Base-by-base conservation (phyloP, 2,329 filamentous ascomycete genomes). In the Arachnomyces sp. region DNA sequence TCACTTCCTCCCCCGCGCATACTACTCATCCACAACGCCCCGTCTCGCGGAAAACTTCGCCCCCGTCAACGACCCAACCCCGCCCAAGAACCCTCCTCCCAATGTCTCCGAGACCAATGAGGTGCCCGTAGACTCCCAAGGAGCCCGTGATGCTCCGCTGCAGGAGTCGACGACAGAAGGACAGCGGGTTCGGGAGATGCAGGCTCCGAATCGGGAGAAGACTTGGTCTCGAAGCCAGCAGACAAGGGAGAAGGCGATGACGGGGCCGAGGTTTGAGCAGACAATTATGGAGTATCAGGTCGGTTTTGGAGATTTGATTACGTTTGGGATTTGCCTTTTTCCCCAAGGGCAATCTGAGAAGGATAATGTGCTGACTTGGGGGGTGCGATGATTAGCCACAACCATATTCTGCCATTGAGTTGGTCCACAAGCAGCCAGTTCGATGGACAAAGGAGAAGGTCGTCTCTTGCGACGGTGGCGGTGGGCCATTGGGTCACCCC, bases 351-450 rank as follows among this genome's bases (percentile, higher is more conserved):
- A n/a, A n/a, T n/a, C n/a, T n/a, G n/a, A n/a, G n/a, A n/a, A n/a
- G n/a, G n/a, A n/a, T n/a, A n/a, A n/a, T 25, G 15, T 34, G 34
- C n/a, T 18, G 31, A 21, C 34, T 40, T 42, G 40, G 9, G 25
- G 34, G 14, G 28, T 38, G 17, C 29, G 39, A 18, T 38, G 31
- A 38, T 46, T 60, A 96, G 92, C 92, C 92, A 49, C 84, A 83
- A 70, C 84, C 92, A 21, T 75, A 81, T 58, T 83, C 92, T 25
- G 92, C 92, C 47, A 98, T 98, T 58, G 86, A 93, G 53, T 78
- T 98, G 63, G 89, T 96, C 58, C 92, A 98, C 75, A 82, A 89
- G 72, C 84, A 95, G 67, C 90, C 89, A 14, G 92, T 98, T 28
- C 77, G 79, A 63, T 98, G 92, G 90, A 86, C 82, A 44, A 82